Conservation (phyloP, 352 stramenopile species). For the Globisporangium radiosum region DNA sequence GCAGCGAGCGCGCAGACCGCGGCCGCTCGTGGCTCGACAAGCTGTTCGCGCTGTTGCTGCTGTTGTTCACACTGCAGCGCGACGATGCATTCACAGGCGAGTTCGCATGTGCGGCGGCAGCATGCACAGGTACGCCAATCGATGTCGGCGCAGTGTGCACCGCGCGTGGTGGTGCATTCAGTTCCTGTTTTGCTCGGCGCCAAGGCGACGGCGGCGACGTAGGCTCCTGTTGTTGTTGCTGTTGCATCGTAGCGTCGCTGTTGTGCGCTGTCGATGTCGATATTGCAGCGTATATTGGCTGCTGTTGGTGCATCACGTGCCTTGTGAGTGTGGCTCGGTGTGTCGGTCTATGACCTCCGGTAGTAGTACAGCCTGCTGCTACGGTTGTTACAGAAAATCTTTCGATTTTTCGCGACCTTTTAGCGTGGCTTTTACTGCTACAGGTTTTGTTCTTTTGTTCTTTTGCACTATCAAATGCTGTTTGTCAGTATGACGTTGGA, state of each 20-base stretch:
- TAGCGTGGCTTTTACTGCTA: too few species aligned
- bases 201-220: background rate
- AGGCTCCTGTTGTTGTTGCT: background rate
- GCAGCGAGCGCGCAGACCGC: slow-evolving; percentile 12
- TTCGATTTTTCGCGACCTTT: too few species aligned
- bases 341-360: background rate
- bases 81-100: background rate
- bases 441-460: too few species aligned
- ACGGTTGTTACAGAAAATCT: background rate
- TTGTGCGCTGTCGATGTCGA: background rate
- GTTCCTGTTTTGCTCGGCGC: slow-evolving; percentile 3
- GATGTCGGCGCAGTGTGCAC: slow-evolving; percentile 7
- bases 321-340: background rate
- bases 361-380: background rate
- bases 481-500: too few species aligned
- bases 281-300: background rate
- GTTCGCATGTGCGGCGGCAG: background rate
- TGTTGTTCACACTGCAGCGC: slow-evolving; percentile 6
- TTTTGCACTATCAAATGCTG: too few species aligned
- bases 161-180: slow-evolving; percentile 4
- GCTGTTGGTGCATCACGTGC: background rate
- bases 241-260: slow-evolving; percentile 1
- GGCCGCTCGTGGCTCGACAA: background rate
- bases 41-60: slow-evolving; percentile 4
- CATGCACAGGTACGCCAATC: background rate